Evolutionary conservation across 2,329 filamentous ascomycete species (phyloP), one percentile per base, ranked within the genome.

Genomic region (Thielaviopsis punctulata): DNA sequence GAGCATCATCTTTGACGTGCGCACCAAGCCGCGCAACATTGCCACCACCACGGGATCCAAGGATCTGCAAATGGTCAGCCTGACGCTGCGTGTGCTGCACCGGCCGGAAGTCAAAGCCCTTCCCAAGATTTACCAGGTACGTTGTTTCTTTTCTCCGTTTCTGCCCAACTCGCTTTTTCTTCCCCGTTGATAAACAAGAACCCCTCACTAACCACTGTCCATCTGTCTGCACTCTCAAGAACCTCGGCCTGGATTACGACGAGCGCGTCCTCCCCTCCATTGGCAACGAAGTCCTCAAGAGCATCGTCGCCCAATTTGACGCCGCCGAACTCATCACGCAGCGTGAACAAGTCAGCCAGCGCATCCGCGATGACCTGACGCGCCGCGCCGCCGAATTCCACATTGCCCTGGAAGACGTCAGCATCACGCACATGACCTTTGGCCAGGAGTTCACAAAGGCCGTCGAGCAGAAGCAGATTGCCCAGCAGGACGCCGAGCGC

Each of bases 381-480:
- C 88, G 84, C 72, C 89, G 92, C 62, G 92, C 92, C 47, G 73
- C 82, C 63, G 92, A 98, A 69, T 98, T 98, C 80, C 95, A 98
- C 76, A 98, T 98, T 64, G 87, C 88, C 24, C 86, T 98, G 51
- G 92, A 98, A 71, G 92, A 98, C 64, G 92, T 98, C 56, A 94
- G 87, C 64, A 98, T 98, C 69, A 98, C 92, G 56, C 92, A 98
- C 77, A 98, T 98, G 92, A 98, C 92, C 51, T 98, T 98, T 66
- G 92, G 92, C 61, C 90, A 90, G 69, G 92, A 98, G 70, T 98
- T 98, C 76, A 98, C 92, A 56, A 86, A 86, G 69, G 92, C 92
- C 58, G 92, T 98, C 62, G 92, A 98, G 73, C 92, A 98, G 79
- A 98, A 98, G 81, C 92, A 98, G 76, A 98, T 98, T 67, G 92